Base-by-base conservation (phyloP, 2,329 filamentous ascomycete genomes). In the Dryadomyces quercus-mongolicae region DNA sequence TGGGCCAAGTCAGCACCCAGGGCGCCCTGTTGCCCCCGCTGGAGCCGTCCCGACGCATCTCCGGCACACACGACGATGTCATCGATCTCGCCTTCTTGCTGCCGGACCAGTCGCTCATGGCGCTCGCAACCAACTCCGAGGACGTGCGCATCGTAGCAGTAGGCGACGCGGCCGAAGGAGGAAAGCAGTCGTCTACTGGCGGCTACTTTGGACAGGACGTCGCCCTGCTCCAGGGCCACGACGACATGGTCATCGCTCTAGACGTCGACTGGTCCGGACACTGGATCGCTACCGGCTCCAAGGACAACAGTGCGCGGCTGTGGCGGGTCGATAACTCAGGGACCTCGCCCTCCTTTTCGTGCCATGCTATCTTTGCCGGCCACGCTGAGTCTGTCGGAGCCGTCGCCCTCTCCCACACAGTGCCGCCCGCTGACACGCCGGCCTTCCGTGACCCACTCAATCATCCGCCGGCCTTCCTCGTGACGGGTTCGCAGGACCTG, bases 221-320 rank as follows among this genome's bases (percentile, higher is more conserved):
- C 43, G 88, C 84, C 2, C 74, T 93, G 22, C 75, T 98, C 2
- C 88, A 88, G 64, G 93, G 93, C 1, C 93, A 98, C 62, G 84
- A 91, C 51, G 93, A 98, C 61, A 96, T 98, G 52, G 87, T 98
- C 57, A 95, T 98, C 61, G 91, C 90, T 56, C 74, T 98, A 44
- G 91, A 96, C 65, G 84, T 89, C 2, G 93, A 98, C 69, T 95
- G 90, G 89, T 97, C 93, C 10, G 94, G 94, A 0, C 84, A 93
- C 66, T 98, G 93, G 93, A 80, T 98, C 43, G 92, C 86, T 13
- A 97, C 93, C 1, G 93, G 92, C 53, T 88, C 93, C 21, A 98
- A 98, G 70, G 93, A 98, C 67, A 98, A 97, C 64, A 93, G 87
- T 2, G 93, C 92, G 18, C 84, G 87, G 59, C 71, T 98, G 40